Base-by-base conservation (phyloP, 1,284 basidiomycete genomes). In the Singerocomus inundabilis region DNA sequence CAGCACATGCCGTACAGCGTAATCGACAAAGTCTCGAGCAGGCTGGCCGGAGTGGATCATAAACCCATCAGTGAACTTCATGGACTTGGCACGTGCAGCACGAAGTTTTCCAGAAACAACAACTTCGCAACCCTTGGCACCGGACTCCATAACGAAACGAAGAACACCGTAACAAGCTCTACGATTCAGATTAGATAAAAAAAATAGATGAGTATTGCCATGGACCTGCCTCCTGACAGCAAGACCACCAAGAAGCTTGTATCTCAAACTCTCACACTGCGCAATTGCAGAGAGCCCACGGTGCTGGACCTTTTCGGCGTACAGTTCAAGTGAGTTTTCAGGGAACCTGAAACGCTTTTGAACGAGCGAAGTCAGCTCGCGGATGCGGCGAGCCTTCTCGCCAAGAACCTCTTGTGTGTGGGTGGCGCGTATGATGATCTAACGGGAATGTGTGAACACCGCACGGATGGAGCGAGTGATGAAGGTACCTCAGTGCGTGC, bases 21-120 rank as follows among this genome's bases (percentile, higher is more conserved):
- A 85, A 80, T 99, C 96, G 56, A 99, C 94, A 66, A 96, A 99
- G 73, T 99, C 97, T 56, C 87, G 79, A 51, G 86, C 88, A 64
- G 97, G 97, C 79, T 99, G 96, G 84, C 97, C 97, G 60, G 97
- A 98, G 87, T 99, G 97, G 73, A 99, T 96, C 93, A 99, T 98
- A 88, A 98, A 98, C 47, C 97, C 97, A 68, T 99, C 97, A 70
- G 95, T 98, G 81, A 99, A 99, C 78, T 99, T 99, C 97, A 99
- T 99, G 43, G 93, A 92, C 80, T 99, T 99, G 70, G 97, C 97
- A 84, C 95, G 94, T 63, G 97, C 97, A 65, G 96, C 97, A 73
- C 97, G 94, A 67, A 99, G 92, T 78, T 99, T 99, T 71, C 97
- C 97, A 60, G 96, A 99, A 59, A 99, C 94, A 69, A 99, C 93